Base-by-base conservation (phyloP, 305 asterid species). In the Lippia alba region DNA sequence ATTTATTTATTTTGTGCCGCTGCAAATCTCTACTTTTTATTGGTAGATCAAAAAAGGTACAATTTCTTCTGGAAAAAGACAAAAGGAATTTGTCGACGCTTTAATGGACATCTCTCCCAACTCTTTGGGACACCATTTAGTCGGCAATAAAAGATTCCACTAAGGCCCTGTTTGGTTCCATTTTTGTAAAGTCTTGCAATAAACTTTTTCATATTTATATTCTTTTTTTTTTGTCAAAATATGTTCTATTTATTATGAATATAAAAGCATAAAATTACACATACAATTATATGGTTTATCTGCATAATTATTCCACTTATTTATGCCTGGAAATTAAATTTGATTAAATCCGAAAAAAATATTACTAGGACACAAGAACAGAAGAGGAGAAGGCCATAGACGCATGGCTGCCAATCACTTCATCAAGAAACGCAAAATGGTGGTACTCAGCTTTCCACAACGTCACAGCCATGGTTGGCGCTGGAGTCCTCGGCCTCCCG, bases 401-500 rank as follows among this genome's bases (percentile, higher is more conserved):
- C 5, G 66, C 16, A 1, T 49, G 72, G 72, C 11, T 67, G 14
- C 64, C 72, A 6, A 67, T 67, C 14, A 48, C 33, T 55, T 15
- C 18, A 48, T 48, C 72, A 32, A 39, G 56, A 20, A 55, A 56
- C 3, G 56, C 48, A 33, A 67, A 67, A 41, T 67, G 72, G 72
- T 67, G 72, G 72, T 67, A 54, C 64, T 55, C 72, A 24, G 36
- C 64, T 55, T 40, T 67, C 32, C 72, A 67, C 45, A 67, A 66
- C 40, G 64, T 67, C 16, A 67, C 64, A 0, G 72, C 72, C 2
- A 56, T 56, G 72, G 60, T 55, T 55, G 60, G 60, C 19, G 60
- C 60, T 10, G 60, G 60, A 8, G 39, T 55, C n/a, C 60, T 55
- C 60, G 6, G 60, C 10, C 10, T 55, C 15, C 60, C 60, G 2